A percentile compares a stretch with the other conserved stretches of the same genome.
Conservation (phyloP, 352 stramenopile genomes). For the Globisporangium echinulatum region DNA sequence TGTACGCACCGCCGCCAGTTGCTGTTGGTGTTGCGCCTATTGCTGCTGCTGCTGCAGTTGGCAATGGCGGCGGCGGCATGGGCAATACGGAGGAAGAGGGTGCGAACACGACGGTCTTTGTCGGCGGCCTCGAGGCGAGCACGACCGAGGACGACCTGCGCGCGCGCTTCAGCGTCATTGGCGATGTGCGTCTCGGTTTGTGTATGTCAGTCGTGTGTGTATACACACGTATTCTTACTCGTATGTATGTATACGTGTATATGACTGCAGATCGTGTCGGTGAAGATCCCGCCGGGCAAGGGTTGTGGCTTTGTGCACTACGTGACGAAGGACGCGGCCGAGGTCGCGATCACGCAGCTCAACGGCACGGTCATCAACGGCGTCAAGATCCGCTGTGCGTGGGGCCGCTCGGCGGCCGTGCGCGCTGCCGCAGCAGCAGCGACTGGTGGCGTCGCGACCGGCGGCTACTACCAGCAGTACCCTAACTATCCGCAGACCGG, state of each 20-base stretch:
- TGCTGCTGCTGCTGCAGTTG: background rate
- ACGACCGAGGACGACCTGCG: constrained; percentile 84
- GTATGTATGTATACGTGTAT: background rate
- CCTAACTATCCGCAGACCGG: constrained; percentile 27
- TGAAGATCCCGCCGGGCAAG: constrained; percentile 83
- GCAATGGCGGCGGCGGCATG: constrained; percentile 12
- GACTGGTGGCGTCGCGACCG: constrained; percentile 9
- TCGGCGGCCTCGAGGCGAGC: constrained; percentile 79
- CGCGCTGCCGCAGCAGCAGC: constrained; percentile 19
- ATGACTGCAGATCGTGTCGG: constrained; percentile 47
- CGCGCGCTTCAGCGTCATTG: constrained; percentile 67
- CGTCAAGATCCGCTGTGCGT: constrained; percentile 84
- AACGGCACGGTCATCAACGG: constrained; percentile 76
- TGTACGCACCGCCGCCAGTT: constrained; percentile 15
- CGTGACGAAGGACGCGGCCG: constrained; percentile 68
- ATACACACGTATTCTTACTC: too few species aligned
- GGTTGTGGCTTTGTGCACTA: constrained; percentile 91
- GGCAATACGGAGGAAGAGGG: constrained; percentile 43
- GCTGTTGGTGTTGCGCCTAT: constrained; percentile 1
- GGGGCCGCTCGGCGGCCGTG: constrained; percentile 74
- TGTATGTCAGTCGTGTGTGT: background rate
- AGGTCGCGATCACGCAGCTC: constrained; percentile 86
- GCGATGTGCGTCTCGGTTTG: constrained; percentile 45
- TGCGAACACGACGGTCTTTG: constrained; percentile 89
- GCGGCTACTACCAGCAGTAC: constrained; percentile 52